These are phyloP conservation scores for Cryphonectria japonica DNA, from an alignment of 2,329 filamentous ascomycete species.

Conservation along the genomic window DNA sequence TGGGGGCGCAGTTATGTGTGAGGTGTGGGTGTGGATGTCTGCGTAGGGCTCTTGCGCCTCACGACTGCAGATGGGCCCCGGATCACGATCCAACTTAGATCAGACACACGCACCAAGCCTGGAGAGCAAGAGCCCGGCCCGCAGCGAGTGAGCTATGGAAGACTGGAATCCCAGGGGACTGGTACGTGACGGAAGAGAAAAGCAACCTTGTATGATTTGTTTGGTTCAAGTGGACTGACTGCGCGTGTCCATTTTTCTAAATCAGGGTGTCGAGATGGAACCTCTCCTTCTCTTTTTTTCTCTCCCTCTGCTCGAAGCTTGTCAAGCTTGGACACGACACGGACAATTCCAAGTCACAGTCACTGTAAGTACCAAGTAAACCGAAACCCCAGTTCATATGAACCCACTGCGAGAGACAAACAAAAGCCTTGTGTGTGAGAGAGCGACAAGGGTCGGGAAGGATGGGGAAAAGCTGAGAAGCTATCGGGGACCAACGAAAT, in stretches of 20 bases:
- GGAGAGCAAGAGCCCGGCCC: conserved; percentile 6
- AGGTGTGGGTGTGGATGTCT: not conserved
- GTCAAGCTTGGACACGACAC: not conserved
- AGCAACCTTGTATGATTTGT: not conserved
- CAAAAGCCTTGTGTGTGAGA: not conserved
- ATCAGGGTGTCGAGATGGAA: conserved; percentile 15
- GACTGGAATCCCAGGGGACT: not conserved
- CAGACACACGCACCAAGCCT: not conserved
- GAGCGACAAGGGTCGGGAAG: conserved; percentile 12
- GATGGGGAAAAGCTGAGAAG: conserved; percentile 13
- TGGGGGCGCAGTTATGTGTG: conserved; percentile 23
- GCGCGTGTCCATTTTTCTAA: conserved; percentile 16
- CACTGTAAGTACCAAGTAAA: conserved; percentile 1
- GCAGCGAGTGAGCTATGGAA: conserved; percentile 2
- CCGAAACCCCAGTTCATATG: conserved; percentile 1
- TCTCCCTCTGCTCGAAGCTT: too few relatives aligned
- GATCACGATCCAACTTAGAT: conserved; percentile 12
- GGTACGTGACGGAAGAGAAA: not conserved
- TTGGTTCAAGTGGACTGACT: conserved; percentile 2
- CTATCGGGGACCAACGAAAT: conserved; percentile 10
- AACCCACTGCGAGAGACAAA: not conserved
- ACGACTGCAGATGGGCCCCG: conserved; percentile 16
- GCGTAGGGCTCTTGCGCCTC: conserved; percentile 18
- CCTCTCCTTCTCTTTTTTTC: conserved; percentile 4
- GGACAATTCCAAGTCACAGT: not conserved